A percentile compares a stretch with the other conserved stretches of the same genome.
These are phyloP conservation scores for Arabidopsis arenosa DNA, from an alignment of 345 rosid species.

Conservation along the genomic window DNA sequence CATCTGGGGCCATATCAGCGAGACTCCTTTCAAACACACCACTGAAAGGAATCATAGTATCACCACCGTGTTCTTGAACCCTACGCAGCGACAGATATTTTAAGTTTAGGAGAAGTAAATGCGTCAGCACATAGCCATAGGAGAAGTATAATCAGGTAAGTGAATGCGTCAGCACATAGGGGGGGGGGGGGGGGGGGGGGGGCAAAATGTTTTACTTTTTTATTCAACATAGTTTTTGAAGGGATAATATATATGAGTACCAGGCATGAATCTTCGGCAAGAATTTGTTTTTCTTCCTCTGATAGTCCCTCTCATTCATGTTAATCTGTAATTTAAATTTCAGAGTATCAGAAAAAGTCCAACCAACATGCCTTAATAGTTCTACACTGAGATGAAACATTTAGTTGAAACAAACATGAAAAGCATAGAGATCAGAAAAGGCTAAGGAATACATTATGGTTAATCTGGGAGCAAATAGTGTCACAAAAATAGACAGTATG, in stretches of 20 bases:
- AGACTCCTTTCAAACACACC: constrained; percentile 77
- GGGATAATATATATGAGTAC: constrained; percentile 49
- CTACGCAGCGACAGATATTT: constrained; percentile 42
- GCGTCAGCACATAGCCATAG: not conserved
- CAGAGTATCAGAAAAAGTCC: constrained; percentile 19
- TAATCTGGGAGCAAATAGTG: not conserved
- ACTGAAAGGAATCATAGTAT: constrained; percentile 93
- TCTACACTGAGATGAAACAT: constrained; percentile 7
- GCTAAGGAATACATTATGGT: not conserved
- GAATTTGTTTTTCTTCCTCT: constrained; percentile 96
- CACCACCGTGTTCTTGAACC: constrained; percentile 98
- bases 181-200: too few relatives aligned
- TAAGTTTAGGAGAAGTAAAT: not conserved
- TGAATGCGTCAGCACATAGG: not conserved
- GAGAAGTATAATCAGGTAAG: not conserved
- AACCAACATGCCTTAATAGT: constrained; percentile 7
- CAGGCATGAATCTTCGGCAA: constrained; percentile 99
- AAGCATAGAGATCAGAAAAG: constrained; percentile 10
- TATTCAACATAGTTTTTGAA: constrained; percentile 20
- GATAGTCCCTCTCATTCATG: constrained; percentile 95
- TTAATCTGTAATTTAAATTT: constrained; percentile 65
- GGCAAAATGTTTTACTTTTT: not conserved
- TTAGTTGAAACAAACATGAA: not conserved
- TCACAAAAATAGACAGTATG: constrained; percentile 5
- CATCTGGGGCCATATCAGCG: constrained; percentile 78